A percentile compares a stretch with the other conserved stretches of the same genome.
These are phyloP conservation scores for Volvariella volvacea DNA, from an alignment of 1,284 basidiomycete genomes.

Conservation along the genomic window DNA sequence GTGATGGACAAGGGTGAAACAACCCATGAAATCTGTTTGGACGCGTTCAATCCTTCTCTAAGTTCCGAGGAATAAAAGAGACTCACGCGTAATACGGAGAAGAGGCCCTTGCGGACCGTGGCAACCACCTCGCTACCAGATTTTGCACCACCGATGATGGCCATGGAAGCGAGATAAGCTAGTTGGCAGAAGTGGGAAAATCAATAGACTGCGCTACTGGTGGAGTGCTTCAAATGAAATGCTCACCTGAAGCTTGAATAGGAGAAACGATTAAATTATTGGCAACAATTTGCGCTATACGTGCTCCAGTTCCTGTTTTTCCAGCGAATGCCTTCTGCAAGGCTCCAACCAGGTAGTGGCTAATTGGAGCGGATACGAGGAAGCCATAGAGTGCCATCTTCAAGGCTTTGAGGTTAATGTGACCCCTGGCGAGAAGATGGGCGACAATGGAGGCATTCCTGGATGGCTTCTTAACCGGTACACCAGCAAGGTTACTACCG, in stretches of 20 bases:
- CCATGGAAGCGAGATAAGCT: constrained; percentile 73
- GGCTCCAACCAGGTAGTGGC: constrained; percentile 65
- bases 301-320: constrained; percentile 60
- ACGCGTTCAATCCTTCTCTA: constrained; percentile 8
- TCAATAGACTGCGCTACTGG: background rate
- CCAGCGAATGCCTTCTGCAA: constrained; percentile 77
- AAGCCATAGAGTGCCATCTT: constrained; percentile 86
- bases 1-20: constrained; percentile 66
- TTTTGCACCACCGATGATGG: constrained; percentile 78
- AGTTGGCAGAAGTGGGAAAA: constrained; percentile 3
- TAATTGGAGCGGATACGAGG: constrained; percentile 78
- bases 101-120: constrained; percentile 72
- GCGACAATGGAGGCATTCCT: constrained; percentile 48
- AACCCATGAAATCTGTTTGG: constrained; percentile 58
- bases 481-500: constrained; percentile 61
- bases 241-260: constrained; percentile 65
- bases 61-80: constrained; percentile 1
- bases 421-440: constrained; percentile 47
- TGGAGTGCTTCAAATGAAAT: background rate
- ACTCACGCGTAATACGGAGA: constrained; percentile 65
- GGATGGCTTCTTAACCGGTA: constrained; percentile 41
- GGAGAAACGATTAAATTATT: constrained; percentile 78
- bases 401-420: constrained; percentile 58
- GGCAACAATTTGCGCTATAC: constrained; percentile 70
- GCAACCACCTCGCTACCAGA: constrained; percentile 58